A percentile compares a stretch with the other conserved stretches of the same genome.
Conservation (phyloP, 495 filamentous ascomycete species). For the Xylaria palmicola region DNA sequence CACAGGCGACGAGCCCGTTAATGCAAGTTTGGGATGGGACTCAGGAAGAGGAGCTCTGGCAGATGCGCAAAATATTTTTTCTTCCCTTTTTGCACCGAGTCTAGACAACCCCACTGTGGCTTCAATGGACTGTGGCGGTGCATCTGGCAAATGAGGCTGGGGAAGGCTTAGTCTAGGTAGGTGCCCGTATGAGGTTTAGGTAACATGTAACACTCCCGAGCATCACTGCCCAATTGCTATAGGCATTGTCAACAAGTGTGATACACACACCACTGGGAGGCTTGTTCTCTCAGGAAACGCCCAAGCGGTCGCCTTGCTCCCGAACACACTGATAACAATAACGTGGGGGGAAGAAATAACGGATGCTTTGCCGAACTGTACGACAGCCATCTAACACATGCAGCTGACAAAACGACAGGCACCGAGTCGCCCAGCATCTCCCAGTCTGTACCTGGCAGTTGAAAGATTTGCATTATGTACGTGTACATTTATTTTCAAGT, state of each 20-base stretch:
- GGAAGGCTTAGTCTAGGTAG: neutral
- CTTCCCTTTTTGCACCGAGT: neutral
- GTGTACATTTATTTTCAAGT: neutral
- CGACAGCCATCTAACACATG: neutral
- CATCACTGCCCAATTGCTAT: constrained; percentile 9
- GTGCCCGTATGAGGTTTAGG: neutral
- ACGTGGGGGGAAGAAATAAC: neutral
- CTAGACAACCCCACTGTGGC: neutral
- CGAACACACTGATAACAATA: neutral
- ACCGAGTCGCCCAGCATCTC: neutral
- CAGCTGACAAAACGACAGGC: neutral
- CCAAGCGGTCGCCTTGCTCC: neutral
- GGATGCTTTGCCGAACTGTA: neutral
- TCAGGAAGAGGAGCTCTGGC: constrained; percentile 1
- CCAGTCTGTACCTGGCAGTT: neutral
- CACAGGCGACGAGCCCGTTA: constrained; percentile 60
- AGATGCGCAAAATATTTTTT: constrained; percentile 18
- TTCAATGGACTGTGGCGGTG: too few relatives aligned
- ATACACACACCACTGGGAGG: too few relatives aligned
- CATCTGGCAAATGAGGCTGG: too few relatives aligned
- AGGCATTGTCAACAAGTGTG: too few relatives aligned
- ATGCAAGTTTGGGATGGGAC: constrained; percentile 3
- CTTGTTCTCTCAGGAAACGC: neutral
- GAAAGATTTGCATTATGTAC: neutral
- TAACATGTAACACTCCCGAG: neutral